Base-by-base conservation (phyloP, 208 protist species). In the Crithidia thermophila region DNA sequence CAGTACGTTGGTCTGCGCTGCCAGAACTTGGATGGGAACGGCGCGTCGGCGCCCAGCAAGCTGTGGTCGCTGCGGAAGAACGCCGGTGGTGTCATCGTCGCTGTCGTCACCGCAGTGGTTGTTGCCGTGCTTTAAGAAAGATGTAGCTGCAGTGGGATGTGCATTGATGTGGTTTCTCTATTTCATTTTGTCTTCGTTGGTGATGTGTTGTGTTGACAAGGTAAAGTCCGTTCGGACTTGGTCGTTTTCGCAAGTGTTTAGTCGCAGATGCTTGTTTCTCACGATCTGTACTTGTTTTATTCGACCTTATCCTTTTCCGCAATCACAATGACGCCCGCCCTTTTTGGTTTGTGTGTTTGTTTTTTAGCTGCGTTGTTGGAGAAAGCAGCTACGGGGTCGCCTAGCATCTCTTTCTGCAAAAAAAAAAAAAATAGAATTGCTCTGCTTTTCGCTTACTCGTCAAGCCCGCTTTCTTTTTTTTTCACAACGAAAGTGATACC, bases 1-100 rank as follows among this genome's bases (percentile, higher is more conserved):
- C 37, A 45, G 56, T 74, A 61, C 33, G 31, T 74, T 0, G 67
- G 67, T 0, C 28, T 49, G n/a, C 67, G 67, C 2, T 74, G 67
- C 39, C 14, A 37, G 31, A 56, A 67, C 8, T 3, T 36, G 2
- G 23, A 40, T 2, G 51, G n/a, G 0, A 46, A 53, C 20, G 30
- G 58, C 3, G 40, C 57, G 0, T 21, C 20, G 0, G 30, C 67
- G 0, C 59, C 40, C 18, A 56, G 23, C 14, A 39, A 37, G 31
- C 36, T 43, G 31, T 67, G 59, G 58, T 21, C 8, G 3, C 20
- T 52, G 8, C 37, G 58, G 0, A 28, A 46, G 30, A 67, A 47
- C 23, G 40, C 31, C 1, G 49, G 33, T 31, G 33, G 50, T 30
- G 28, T 74, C 0, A 7, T 67, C 7, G 40, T 60, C 13, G 37